Evolutionary conservation across 1,284 basidiomycete genomes (phyloP), one percentile per base, ranked within the genome.

Genomic region (Tilletia caries): DNA sequence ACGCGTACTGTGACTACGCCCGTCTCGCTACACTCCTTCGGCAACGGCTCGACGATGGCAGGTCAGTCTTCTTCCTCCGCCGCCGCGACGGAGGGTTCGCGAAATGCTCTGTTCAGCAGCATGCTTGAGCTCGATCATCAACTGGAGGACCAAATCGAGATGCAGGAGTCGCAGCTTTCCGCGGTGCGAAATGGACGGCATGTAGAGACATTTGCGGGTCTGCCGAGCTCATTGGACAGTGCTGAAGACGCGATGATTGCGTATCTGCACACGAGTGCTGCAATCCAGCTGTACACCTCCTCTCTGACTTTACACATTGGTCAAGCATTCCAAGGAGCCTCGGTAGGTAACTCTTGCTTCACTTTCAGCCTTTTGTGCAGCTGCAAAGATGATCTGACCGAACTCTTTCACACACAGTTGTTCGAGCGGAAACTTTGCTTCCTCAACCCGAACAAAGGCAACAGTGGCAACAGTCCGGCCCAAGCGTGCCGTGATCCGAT

Each of bases 361-460:
- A 27, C 25, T 25, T 2, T 54, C 12, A 13, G 52, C 25, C 25
- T 13, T 5, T 23, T 5, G 50, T 27, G 10, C 20, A 20, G 23
- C 29, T 67, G 23, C 4, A 15, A n/a, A 8, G 8, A 8, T 29
- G n/a, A 67, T 23, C 29, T 60, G 27, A 6, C 15, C 48, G 23
- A 15, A 25, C 12, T 52, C 29, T 33, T 27, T 25, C 29, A 25
- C 54, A 12, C 29, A 20, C 58, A 62, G 58, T 65, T 80, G 29
- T 80, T 80, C 50, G 79, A 80, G 58, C 73, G 79, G 32, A 80
- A 80, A 68, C 71, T 80, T 18, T 80, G 79, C 73, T 80, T 80
- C 70, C 73, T 80, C 68, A 79, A 76, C 58, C 77, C 77, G 69
- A 74, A 76, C 69, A 75, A 72, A 65, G 77, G 76, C 66, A 73